Evolutionary conservation across 441 rosid species (phyloP).

Genomic region (Erodium trifolium): DNA sequence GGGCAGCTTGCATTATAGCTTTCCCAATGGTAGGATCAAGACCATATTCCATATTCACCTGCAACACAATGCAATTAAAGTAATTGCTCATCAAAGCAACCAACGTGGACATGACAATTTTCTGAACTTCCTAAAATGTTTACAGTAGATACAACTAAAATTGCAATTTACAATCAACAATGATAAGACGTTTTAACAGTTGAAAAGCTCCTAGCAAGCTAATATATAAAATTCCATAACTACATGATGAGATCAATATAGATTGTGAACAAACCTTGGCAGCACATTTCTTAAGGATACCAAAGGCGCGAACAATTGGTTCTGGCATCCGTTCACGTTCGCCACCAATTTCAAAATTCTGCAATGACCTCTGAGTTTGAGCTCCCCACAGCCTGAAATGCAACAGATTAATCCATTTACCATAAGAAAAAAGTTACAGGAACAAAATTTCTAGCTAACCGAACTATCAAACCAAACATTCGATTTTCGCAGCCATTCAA

Average conservation of each 20-base stretch:
- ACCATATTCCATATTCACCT: conserved; percentile 91
- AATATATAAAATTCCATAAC: not conserved
- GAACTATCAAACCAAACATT: no score
- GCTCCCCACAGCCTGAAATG: conserved; percentile 81
- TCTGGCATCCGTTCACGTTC: conserved; percentile 89
- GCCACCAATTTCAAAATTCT: conserved; percentile 89
- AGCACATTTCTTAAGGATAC: conserved; percentile 79
- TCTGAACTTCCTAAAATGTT: no score
- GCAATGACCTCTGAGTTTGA: conserved; percentile 88
- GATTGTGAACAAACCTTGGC: conserved; percentile 47
- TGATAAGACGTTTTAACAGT: not conserved
- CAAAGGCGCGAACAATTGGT: conserved; percentile 86
- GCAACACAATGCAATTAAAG: conserved; percentile 5
- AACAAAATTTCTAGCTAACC: not conserved
- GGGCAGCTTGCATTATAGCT: conserved; percentile 86
- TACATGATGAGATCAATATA: not conserved
- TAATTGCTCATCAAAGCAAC: not conserved
- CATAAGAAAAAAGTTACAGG: not conserved
- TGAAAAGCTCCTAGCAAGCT: not conserved
- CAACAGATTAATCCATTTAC: not conserved
- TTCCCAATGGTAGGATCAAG: conserved; percentile 79
- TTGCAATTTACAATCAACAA: not conserved
- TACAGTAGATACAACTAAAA: not conserved
- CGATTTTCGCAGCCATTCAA: no score
- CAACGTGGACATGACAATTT: not conserved